Percentiles rank a stretch among this genome's conserved stretches.
Evolutionary conservation across 2,329 filamentous ascomycete species (phyloP).

Genomic region (Reticulascus tulasneorum): DNA sequence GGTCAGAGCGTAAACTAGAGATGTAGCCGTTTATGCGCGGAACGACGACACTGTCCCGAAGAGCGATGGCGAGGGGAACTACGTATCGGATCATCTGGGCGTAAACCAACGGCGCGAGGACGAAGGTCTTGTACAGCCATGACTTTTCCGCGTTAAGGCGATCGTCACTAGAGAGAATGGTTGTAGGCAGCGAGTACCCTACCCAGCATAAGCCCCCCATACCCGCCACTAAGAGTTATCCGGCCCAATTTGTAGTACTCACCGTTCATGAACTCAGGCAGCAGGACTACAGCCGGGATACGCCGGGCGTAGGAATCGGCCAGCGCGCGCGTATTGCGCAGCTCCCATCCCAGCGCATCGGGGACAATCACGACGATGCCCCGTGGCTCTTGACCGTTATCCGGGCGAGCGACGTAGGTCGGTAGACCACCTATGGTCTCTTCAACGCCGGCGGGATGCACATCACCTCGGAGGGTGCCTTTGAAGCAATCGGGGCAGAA

Average conservation of each 20-base stretch:
- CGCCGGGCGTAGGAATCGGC: slow-evolving; percentile 51
- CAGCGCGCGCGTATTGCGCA: slow-evolving; percentile 48
- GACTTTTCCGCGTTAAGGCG: slow-evolving; percentile 11
- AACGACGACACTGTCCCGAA: slow-evolving; percentile 23
- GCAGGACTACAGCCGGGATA: slow-evolving; percentile 44
- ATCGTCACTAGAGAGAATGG: slow-evolving; percentile 24
- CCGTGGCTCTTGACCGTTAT: slow-evolving; percentile 22
- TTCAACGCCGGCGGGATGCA: slow-evolving; percentile 15
- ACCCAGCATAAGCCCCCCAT: background rate
- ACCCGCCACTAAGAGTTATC: background rate
- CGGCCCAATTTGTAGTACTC: background rate
- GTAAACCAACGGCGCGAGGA: slow-evolving; percentile 24
- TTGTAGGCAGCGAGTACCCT: slow-evolving; percentile 27
- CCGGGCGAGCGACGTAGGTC: slow-evolving; percentile 20
- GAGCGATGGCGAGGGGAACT: slow-evolving; percentile 28
- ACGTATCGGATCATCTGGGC: slow-evolving; percentile 11
- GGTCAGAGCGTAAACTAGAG: slow-evolving; percentile 28
- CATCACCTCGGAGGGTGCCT: slow-evolving; percentile 15
- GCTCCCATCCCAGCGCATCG: slow-evolving; percentile 52
- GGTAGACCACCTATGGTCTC: slow-evolving; percentile 18
- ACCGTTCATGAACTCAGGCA: slow-evolving; percentile 54
- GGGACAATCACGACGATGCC: slow-evolving; percentile 51
- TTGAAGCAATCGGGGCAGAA: slow-evolving; percentile 17
- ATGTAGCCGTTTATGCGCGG: slow-evolving; percentile 34
- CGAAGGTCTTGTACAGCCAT: slow-evolving; percentile 7